Evolutionary conservation across 2,329 filamentous ascomycete species (phyloP).

Genomic region (Endothia cerciana): DNA sequence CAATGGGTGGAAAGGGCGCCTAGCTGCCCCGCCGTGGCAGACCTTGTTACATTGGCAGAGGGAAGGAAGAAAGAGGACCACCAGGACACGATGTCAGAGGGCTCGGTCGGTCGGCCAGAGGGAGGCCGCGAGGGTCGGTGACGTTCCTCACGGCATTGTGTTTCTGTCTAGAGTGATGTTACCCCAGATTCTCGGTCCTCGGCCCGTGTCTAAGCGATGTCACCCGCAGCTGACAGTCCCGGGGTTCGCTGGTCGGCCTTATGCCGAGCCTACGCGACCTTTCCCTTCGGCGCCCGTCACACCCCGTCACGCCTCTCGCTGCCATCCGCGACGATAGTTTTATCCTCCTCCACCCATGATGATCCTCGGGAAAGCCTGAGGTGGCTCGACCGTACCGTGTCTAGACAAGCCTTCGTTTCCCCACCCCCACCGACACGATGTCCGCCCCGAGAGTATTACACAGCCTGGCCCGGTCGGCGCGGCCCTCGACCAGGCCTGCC

Average conservation of each 20-base stretch:
- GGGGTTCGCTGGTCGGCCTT: constrained; percentile 13
- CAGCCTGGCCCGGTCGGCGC: constrained; percentile 38
- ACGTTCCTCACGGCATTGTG: neutral
- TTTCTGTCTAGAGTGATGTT: neutral
- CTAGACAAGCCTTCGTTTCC: too few relatives aligned
- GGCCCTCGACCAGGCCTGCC: constrained; percentile 30
- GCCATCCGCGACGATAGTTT: too few relatives aligned
- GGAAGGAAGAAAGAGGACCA: neutral
- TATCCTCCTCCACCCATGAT: too few relatives aligned
- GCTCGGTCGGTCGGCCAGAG: too few relatives aligned
- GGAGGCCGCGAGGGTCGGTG: neutral
- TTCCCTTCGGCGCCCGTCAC: too few relatives aligned
- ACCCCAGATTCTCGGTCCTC: constrained; percentile 15
- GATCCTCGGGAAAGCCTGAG: too few relatives aligned
- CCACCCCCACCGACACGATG: constrained; percentile 39
- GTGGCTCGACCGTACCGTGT: neutral
- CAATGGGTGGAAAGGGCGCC: neutral
- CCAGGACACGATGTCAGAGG: neutral
- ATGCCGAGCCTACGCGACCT: constrained; percentile 27
- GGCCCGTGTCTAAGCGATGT: constrained; percentile 28
- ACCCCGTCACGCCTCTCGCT: too few relatives aligned
- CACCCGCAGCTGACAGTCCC: constrained; percentile 12
- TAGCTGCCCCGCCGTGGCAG: constrained; percentile 11
- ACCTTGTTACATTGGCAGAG: constrained; percentile 3
- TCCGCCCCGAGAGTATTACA: constrained; percentile 44